Evolutionary conservation across 129 eudicot genomes (phyloP), one percentile per base, ranked within the genome.

Genomic region (Lactuca sativa): DNA sequence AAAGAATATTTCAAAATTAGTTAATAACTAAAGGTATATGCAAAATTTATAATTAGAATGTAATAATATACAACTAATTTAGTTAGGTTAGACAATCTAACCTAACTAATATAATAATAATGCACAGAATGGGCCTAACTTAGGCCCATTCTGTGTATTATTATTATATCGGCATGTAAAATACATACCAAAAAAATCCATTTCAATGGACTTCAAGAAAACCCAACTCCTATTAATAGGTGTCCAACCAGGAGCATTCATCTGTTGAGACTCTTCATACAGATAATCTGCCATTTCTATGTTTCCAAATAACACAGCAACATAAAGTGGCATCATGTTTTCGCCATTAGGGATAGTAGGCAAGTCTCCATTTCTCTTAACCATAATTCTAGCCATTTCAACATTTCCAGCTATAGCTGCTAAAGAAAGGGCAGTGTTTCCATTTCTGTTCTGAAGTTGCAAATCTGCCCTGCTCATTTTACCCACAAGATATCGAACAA

Each of bases 381-480:
- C 41, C 86, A 85, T 70, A 10, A 56, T 11, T 17, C 0, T 14
- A 2, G 86, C 86, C 51, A 78, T 78, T 14, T 75, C 48, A 0
- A 72, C 51, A 8, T 49, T 63, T 38, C 84, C 84, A 2, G 70
- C 54, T 11, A 71, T 71, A 25, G 89, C 86, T 14, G 86, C 85
- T 41, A 84, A 74, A 51, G 71, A 70, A 2, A 84, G 76, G 6
- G 86, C 79, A 9, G 89, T 80, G 64, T 71, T 80, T 4, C 78
- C 81, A 4, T 17, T 9, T 1, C 4, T 6, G 30, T 80, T 84
- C 36, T n/a, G 75, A 17, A 59, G 44, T 52, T 17, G 58, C 38
- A 73, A 54, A 30, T 80, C 80, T 9, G 16, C 11, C 9, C 0
- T 1, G 30, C 30, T 33, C 80, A 77, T 69, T 7, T 15, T 30